Base-by-base conservation (phyloP, 129 eudicot species). In the Flaveria sonorensis region DNA sequence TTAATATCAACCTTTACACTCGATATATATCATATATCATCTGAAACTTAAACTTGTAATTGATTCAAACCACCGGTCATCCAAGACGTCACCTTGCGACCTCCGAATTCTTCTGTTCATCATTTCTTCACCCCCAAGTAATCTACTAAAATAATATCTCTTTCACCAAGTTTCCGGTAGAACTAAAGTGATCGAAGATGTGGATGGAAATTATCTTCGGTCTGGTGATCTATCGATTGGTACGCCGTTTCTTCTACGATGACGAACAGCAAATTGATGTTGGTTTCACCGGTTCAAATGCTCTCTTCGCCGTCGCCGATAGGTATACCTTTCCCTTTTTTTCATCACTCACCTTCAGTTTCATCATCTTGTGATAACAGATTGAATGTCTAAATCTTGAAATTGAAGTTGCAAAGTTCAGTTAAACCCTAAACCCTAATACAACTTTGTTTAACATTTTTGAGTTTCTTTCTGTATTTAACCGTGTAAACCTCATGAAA, bases 161-260 rank as follows among this genome's bases (percentile, higher is more conserved):
- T 11, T 46, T 46, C 10, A 46, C 51, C 39, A 32, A 32, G 7
- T 32, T 32, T 32, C 39, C 39, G 0, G 39, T 32, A 32, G 39
- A 32, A 32, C 39, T 3, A 32, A 1, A 32, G 39, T 32, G 39
- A 32, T 32, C 39, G 39, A 32, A 32, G 39, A 93, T 93, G 98
- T 90, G 95, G 98, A 48, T 79, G 32, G 96, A 82, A 86, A 21
- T 93, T 39, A 83, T 93, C 3, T 90, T 89, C 46, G 92, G 97
- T 21, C 53, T 88, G 10, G 86, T 90, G 0, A 71, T 93, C 56
- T 88, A 80, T 84, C 82, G 62, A 62, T 19, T 90, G 16, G 73
- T 93, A 11, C 90, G 87, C 68, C 83, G 75, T 42, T 85, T 83
- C 79, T 88, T 90, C 76, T 85, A 9, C 80, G 81, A 70, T 43